Base-by-base conservation (phyloP, 75 land plant species). In the Larix kaempferi region DNA sequence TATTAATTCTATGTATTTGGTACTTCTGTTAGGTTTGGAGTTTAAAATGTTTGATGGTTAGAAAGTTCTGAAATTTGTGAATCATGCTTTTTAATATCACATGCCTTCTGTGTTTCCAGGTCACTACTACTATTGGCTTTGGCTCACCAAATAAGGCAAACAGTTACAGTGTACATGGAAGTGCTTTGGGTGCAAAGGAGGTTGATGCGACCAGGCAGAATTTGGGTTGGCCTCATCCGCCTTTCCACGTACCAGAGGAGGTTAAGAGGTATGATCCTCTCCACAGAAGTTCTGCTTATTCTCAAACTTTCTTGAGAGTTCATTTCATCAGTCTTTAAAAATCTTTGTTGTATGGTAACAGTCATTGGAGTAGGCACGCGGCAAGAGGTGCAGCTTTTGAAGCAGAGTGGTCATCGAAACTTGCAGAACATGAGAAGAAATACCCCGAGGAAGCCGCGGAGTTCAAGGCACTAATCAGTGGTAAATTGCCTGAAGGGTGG, bases 101-200 rank as follows among this genome's bases (percentile, higher is more conserved):
- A 19, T 63, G 52, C 37, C 57, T 29, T 39, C 39, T 81, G 33
- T 21, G 22, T 14, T 60, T 21, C 27, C 82, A 96, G 99, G 91
- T 96, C 22, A 96, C 98, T 4, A 94, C 99, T 17, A 94, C 98
- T 52, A 96, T 96, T 78, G 98, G 99, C 49, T 96, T 61, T 86
- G 99, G 99, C 6, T 96, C 99, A 29, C 98, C 99, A 21, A 96
- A 96, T 91, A 96, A 96, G 89, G 86, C 98, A 25, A 96, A 96
- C 83, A 82, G 87, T 57, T 91, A 92, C 87, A 79, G 84, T 82
- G 94, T 88, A 55, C 94, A 92, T 73, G 94, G 94, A 44, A 80
- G 86, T 77, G 92, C 89, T 12, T 84, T 89, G 62, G 94, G 94
- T 61, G 86, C 92, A 29, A 96, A 96, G 83, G 99, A 96, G 86